Evolutionary conservation across 352 stramenopile species (phyloP), one percentile per base, ranked within the genome.

Genomic region (Globisporangium canariense): DNA sequence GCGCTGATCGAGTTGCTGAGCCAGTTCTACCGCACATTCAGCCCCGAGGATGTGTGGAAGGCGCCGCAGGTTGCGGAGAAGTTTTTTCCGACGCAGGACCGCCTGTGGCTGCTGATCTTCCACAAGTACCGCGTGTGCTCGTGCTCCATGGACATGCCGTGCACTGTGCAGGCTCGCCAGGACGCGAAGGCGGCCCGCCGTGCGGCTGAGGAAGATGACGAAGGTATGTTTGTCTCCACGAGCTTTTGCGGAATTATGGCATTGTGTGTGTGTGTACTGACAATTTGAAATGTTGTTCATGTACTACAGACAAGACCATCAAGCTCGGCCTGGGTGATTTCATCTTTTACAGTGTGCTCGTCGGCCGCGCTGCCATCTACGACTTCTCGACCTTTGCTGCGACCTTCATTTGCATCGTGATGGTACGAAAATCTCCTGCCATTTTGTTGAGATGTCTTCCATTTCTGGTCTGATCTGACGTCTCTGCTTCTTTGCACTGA

Each of bases 331-430:
- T 98, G 22, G 97, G 97, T 20, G 97, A 99, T 76, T 99, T 99
- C 71, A 98, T 99, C 57, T 99, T 99, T 71, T 99, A 99, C 81
- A 98, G 86, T 71, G 90, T 99, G 18, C 78, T 99, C 38, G 95
- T 99, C 10, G 95, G 92, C 11, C 97, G 97, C 50, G 96, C 97
- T 46, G 95, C 94, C 18, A 93, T 98, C 46, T 96, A 96, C 67
- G 96, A 97, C 65, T 99, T 99, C 68, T 96, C 94, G 20, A 94
- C 96, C 4, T 98, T 98, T 71, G 89, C 90, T 4, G 83, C 93
- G 34, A 97, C 91, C 52, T 98, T 98, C 53, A 65, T 99, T 11
- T 91, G 81, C 59, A 96, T 97, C 36, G 93, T 99, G 57, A 86
- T 99, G 58, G 85, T 93, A 73, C 75, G 76, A 73, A 13, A 13